Conservation (phyloP, 208 protist species). For the Naegleria fowleri region DNA sequence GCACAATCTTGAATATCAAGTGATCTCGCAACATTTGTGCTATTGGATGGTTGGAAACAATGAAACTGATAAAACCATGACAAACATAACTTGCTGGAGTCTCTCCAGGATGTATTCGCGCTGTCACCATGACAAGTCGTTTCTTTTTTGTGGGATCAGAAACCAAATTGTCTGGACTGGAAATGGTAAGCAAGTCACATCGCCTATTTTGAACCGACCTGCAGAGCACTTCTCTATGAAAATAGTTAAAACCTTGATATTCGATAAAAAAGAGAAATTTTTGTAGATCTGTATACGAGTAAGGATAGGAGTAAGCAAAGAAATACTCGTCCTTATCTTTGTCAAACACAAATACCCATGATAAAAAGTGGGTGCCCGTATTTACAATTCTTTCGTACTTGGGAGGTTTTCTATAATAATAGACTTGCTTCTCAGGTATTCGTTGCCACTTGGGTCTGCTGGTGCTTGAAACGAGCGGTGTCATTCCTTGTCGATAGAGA, state of each 20-base stretch:
- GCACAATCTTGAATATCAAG: constrained; percentile 56
- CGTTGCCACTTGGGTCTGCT: constrained; percentile 38
- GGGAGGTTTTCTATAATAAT: constrained; percentile 36
- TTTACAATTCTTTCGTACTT: constrained; percentile 35
- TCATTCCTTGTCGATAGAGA: constrained; percentile 51
- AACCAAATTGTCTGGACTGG: background rate
- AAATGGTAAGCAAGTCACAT: background rate
- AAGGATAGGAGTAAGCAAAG: constrained; percentile 52
- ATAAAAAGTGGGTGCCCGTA: constrained; percentile 23
- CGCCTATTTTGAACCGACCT: constrained; percentile 35
- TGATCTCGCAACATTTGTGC: constrained; percentile 39
- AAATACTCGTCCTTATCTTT: constrained; percentile 44
- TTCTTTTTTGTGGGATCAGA: constrained; percentile 27
- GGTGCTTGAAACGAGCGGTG: constrained; percentile 40
- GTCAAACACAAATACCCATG: constrained; percentile 47
- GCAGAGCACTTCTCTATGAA: constrained; percentile 40
- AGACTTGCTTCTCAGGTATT: constrained; percentile 35
- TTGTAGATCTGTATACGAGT: constrained; percentile 45
- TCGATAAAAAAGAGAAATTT: constrained; percentile 36
- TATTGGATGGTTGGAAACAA: constrained; percentile 24
- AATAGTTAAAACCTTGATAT: constrained; percentile 35
- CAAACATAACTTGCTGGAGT: constrained; percentile 44
- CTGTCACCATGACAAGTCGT: constrained; percentile 41
- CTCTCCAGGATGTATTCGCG: constrained; percentile 55
- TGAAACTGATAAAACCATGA: constrained; percentile 47